Percentiles rank a stretch among this genome's conserved stretches.
Evolutionary conservation across 257 asterid genomes (phyloP).

Genomic region (Rauvolfia tetraphylla): DNA sequence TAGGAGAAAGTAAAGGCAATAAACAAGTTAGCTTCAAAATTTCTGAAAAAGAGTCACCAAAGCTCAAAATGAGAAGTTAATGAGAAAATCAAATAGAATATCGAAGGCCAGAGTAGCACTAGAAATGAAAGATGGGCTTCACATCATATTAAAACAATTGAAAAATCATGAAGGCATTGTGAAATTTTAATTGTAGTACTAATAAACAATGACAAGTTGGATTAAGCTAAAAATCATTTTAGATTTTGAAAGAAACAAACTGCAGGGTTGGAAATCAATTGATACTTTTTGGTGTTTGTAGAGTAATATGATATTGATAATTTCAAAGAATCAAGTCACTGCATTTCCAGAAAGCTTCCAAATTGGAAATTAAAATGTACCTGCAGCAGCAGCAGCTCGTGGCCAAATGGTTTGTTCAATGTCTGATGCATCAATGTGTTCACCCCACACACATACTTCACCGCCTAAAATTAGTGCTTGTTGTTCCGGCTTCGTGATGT

Average conservation of each 20-base stretch:
- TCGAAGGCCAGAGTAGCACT: too few relatives aligned
- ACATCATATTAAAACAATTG: too few relatives aligned
- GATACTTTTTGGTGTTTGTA: neutral
- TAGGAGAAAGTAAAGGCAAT: conserved; percentile 1
- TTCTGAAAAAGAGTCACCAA: neutral
- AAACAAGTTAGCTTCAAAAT: neutral
- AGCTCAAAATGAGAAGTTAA: neutral
- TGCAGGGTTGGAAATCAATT: neutral
- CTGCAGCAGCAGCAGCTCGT: conserved; percentile 99
- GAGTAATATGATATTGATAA: neutral
- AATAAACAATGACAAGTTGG: neutral
- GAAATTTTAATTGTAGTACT: too few relatives aligned
- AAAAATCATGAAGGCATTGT: too few relatives aligned
- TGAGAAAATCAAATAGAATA: neutral
- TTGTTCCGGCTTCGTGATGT: conserved; percentile 61
- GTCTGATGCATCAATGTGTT: conserved; percentile 68
- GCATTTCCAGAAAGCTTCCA: neutral
- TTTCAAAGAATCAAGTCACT: neutral
- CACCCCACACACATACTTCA: conserved; percentile 92
- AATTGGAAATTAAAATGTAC: conserved; percentile 25
- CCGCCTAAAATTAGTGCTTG: conserved; percentile 81
- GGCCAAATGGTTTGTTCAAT: conserved; percentile 95
- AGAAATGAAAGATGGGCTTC: too few relatives aligned
- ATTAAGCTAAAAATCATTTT: neutral
- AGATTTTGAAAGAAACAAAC: neutral